Conservation (phyloP, 805 yeast genomes). For the Candida schatavii region DNA sequence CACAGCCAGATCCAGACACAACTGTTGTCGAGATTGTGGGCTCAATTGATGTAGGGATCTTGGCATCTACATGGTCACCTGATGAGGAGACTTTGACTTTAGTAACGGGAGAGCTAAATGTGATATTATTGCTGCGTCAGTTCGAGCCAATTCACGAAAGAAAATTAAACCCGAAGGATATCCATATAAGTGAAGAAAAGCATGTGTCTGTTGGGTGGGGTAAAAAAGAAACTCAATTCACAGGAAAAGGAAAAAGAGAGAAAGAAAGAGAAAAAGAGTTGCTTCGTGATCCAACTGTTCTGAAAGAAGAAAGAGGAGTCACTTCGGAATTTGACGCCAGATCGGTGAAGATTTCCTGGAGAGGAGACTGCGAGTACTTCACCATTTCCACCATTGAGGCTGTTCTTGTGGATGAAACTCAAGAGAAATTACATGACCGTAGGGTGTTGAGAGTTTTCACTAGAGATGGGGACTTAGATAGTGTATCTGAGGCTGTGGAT, state of each 20-base stretch:
- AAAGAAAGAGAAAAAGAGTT: conserved; percentile 59
- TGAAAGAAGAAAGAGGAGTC: conserved; percentile 66
- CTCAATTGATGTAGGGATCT: conserved; percentile 70
- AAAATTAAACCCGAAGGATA: conserved; percentile 56
- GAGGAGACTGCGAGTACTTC: conserved; percentile 90
- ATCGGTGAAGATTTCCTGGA: conserved; percentile 69
- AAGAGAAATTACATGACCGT: conserved; percentile 40
- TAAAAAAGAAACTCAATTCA: conserved; percentile 91
- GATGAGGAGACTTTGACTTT: conserved; percentile 85
- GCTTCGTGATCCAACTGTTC: conserved; percentile 85
- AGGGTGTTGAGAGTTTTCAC: conserved; percentile 81
- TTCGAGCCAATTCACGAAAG: conserved; percentile 79
- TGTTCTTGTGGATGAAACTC: conserved; percentile 38
- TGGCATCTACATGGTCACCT: conserved; percentile 80
- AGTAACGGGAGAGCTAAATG: conserved; percentile 57
- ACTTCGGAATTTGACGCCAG: conserved; percentile 53
- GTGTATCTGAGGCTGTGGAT: conserved; percentile 88
- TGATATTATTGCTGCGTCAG: conserved; percentile 66
- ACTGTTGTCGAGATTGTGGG: conserved; percentile 78
- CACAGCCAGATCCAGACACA: conserved; percentile 44
- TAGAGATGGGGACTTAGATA: conserved; percentile 72
- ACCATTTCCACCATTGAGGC: conserved; percentile 64
- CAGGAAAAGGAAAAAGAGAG: conserved; percentile 88
- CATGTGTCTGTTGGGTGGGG: conserved; percentile 99
- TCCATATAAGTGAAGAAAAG: conserved; percentile 54